Base-by-base conservation (phyloP, 768 basidiomycete genomes). In the Serendipita vermifera region DNA sequence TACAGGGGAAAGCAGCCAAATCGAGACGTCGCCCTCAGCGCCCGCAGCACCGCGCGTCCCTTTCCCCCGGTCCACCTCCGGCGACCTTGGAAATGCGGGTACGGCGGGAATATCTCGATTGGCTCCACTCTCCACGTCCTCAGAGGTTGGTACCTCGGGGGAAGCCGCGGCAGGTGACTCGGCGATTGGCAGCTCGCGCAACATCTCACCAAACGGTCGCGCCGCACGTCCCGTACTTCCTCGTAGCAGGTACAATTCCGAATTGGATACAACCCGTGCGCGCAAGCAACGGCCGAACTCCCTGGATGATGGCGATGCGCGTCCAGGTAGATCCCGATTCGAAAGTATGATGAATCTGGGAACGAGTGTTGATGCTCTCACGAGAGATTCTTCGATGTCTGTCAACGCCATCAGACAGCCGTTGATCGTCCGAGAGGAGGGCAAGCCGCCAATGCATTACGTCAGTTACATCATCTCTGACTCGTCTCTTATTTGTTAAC, bases 351-450 rank as follows among this genome's bases (percentile, higher is more conserved):
- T 80, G 32, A 80, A 80, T 68, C 68, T 83, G 14, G 77, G 81
- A 58, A 73, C 77, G 17, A 80, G 75, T 66, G 76, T 78, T 53
- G 87, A 83, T 67, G 85, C 87, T 67, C 66, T 85, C 59, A 66
- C 72, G 58, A 73, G 82, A 41, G 77, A 81, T 27, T 65, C 61
- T 14, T 55, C 57, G 29, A 70, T 78, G 67, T 83, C 85, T 61
- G 83, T 82, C 20, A 78, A 75, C 62, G 74, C 75, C 2, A 73
- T 79, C 26, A 73, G 86, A 33, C 80, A 81, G 70, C 79, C 82
- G 38, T 72, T 93, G 33, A 75, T 90, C 39, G 76, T 93, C 46
- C 74, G 77, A 65, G 90, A 92, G 71, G 81, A 85, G 60, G 88
- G 88, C 53, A 86, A 84, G 71, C 72, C 81, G 15, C 75, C 85